Conservation (phyloP, 2,329 filamentous ascomycete species). For the Colletotrichum trifolii region DNA sequence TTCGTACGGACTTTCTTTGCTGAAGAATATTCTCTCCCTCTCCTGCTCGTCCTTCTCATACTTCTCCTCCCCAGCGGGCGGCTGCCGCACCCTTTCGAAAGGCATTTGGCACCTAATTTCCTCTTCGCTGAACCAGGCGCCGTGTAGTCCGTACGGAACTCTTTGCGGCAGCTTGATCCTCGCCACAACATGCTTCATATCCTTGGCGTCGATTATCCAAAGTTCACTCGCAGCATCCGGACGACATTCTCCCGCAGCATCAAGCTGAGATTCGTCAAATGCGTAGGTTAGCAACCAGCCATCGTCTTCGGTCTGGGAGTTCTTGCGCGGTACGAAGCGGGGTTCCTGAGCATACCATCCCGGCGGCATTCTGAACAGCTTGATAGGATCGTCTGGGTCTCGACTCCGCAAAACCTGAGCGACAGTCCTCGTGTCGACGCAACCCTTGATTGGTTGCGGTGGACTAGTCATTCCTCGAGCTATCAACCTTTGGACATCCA, state of each 20-base stretch:
- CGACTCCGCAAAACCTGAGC: slow-evolving; percentile 59
- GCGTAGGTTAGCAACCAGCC: slow-evolving; percentile 76
- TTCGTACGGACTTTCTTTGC: too few relatives aligned
- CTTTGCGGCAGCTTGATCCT: slow-evolving; percentile 71
- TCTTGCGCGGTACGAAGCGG: slow-evolving; percentile 66
- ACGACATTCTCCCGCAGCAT: slow-evolving; percentile 57
- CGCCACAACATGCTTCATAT: slow-evolving; percentile 70
- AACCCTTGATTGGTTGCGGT: slow-evolving; percentile 65
- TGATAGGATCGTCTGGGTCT: slow-evolving; percentile 65
- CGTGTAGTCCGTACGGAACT: slow-evolving; percentile 77
- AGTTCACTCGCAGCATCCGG: slow-evolving; percentile 66
- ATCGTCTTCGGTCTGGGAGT: slow-evolving; percentile 66
- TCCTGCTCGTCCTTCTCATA: too few relatives aligned
- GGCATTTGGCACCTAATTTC: slow-evolving; percentile 61
- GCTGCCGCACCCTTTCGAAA: slow-evolving; percentile 29
- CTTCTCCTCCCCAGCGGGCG: background rate
- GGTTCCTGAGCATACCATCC: slow-evolving; percentile 75
- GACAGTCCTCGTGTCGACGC: slow-evolving; percentile 68
- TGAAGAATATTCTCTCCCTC: too few relatives aligned
- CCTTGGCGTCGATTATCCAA: slow-evolving; percentile 74
- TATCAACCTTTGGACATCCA: slow-evolving; percentile 67
- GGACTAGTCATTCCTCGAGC: slow-evolving; percentile 57
- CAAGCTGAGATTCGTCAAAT: slow-evolving; percentile 75
- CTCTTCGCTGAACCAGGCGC: slow-evolving; percentile 67
- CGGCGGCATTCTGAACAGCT: slow-evolving; percentile 69